Base-by-base conservation (phyloP, 768 basidiomycete genomes). In the Russula dissimulans region DNA sequence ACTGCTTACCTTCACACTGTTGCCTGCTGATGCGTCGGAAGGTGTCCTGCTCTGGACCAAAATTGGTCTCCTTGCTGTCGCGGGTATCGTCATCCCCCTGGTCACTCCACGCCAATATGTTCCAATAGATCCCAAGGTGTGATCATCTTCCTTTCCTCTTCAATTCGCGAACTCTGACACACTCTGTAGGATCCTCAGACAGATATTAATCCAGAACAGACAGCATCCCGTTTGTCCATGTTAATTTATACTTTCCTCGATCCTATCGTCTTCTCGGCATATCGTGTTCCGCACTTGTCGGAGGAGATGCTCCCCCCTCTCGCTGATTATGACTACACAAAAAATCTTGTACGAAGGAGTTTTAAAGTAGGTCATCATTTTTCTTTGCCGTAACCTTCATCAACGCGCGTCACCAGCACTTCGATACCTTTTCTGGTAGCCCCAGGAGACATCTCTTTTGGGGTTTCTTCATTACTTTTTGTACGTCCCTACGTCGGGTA, bases 181-280 rank as follows among this genome's bases (percentile, higher is more conserved):
- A n/a, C 7, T 11, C 5, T 18, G 5, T 39, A 72, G 70, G 64
- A 73, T 29, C 69, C 69, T 3, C 55, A 60, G 38, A 38, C 59
- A 10, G 64, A 60, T 31, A 62, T 66, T 0, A 71, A 69, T 59
- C 67, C 70, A 1, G 71, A 72, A 55, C 71, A 73, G 60, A 73
- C 70, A 0, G 69, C 71, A 11, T 70, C 70, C 0, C 50, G 64
- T 36, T 34, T 72, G 12, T 71, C 71, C 1, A 70, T 75, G 59
- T 41, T 78, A 17, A 66, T 75, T 4, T 86, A 77, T 67, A 69
- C 72, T n/a, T 88, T 77, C 71, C 70, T 87, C 60, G 81, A 87
- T 62, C 74, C 75, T 4, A 69, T 80, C 36, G 71, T 86, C 22
- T 73, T 73, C 55, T 64, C 70, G 10, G 81, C 77, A 1, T 74